A percentile compares a stretch with the other conserved stretches of the same genome.
These are phyloP conservation scores for Leccinum boreale DNA, from an alignment of 768 basidiomycete genomes.

Conservation along the genomic window DNA sequence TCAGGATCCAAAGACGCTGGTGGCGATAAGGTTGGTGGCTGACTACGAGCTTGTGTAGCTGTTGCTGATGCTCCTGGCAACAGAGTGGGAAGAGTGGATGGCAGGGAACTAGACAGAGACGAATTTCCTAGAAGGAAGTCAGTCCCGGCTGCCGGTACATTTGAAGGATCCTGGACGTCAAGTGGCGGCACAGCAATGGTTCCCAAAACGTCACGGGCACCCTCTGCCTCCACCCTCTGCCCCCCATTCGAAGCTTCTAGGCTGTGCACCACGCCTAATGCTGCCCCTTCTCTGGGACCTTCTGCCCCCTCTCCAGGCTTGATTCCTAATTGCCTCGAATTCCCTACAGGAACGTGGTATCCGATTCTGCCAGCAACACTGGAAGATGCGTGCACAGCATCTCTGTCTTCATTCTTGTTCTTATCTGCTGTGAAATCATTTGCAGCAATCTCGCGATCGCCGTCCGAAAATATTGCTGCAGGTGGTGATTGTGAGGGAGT, in stretches of 20 bases:
- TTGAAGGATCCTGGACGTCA: slow-evolving; percentile 21
- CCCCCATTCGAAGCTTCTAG: slow-evolving; percentile 12
- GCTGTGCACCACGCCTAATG: slow-evolving; percentile 21
- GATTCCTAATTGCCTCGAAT: slow-evolving; percentile 1
- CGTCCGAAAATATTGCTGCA: slow-evolving; percentile 5
- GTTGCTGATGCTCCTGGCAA: slow-evolving; percentile 1
- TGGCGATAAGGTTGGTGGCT: slow-evolving; percentile 2
- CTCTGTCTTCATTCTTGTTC: not conserved
- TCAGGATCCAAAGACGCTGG: slow-evolving; percentile 1
- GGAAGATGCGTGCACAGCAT: slow-evolving; percentile 1
- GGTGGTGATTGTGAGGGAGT: slow-evolving; percentile 9
- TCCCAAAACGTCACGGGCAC: slow-evolving; percentile 19
- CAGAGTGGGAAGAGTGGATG: slow-evolving; percentile 8
- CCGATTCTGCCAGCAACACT: slow-evolving; percentile 2
- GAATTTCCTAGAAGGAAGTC: slow-evolving; percentile 13
- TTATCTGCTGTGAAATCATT: slow-evolving; percentile 1
- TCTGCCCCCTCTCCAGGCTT: slow-evolving; percentile 2
- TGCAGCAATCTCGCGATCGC: not conserved
- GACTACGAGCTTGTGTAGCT: slow-evolving; percentile 2
- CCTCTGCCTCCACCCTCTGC: slow-evolving; percentile 20
- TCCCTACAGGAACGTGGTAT: not conserved
- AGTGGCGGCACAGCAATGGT: slow-evolving; percentile 22
- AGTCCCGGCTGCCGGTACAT: slow-evolving; percentile 13
- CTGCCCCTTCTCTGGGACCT: slow-evolving; percentile 10
- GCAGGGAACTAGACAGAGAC: slow-evolving; percentile 4